Base-by-base conservation (phyloP, 108 stramenopile genomes). In the Cyclotella cryptica region DNA sequence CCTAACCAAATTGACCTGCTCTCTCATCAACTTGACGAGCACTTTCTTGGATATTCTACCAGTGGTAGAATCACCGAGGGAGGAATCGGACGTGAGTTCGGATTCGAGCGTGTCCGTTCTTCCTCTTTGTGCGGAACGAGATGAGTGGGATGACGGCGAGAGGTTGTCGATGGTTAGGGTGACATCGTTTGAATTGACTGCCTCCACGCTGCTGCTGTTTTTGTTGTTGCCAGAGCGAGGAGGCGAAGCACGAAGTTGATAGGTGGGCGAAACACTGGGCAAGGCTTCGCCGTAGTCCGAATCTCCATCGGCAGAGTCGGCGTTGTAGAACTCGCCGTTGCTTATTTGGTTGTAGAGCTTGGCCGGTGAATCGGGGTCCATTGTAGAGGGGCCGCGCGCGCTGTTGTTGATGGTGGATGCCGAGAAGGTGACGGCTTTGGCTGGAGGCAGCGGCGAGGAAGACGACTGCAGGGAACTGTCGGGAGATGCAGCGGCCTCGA, bases 1-100 rank as follows among this genome's bases (percentile, higher is more conserved):
- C 4, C 79, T 43, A 22, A 84, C 83, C 15, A 84, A 24, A 17
- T 84, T 74, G 26, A 84, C 46, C 44, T 84, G 83, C 61, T 84
- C 83, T 0, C 61, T 30, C 78, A 84, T 80, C 17, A 84, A 30
- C 39, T 55, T 68, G 15, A 84, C 52, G 41, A 84, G 67, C n/a
- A 65, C 51, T 26, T 75, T 41, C 35, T 84, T 84, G 66, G 78
- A 77, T 22, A 71, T 35, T 15, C 60, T 35, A 3, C 30, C 29
- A n/a, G 60, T 39, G 30, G 60, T n/a, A 15, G 29, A 29, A 15
- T 30, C 35, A 0, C 60, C 60, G 29, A 61, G 4, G 30, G 60
- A 39, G 3, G 60, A 61, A n/a, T 15, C 29, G 30, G 60, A 39
- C 9, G 60, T 61, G 13, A 61, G 60, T 61, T 61, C 60, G 0